phyloP scores from a whole-genome alignment of 2,329 filamentous ascomycete species.

The Xylariaceae sp. region DNA sequence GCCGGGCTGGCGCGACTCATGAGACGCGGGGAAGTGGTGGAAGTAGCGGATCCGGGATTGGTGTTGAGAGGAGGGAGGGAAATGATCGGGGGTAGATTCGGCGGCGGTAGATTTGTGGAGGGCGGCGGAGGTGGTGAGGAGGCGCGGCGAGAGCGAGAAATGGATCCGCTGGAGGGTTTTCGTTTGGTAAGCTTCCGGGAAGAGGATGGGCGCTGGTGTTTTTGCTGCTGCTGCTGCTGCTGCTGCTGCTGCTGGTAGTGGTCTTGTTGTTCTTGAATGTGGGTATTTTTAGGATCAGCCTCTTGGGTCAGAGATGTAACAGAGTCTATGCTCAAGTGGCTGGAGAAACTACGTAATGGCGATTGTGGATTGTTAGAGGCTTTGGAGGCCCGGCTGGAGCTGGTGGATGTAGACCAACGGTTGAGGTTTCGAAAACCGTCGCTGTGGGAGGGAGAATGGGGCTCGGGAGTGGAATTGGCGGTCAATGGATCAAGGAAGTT shows the following conservation, averaged over 20 bases:
- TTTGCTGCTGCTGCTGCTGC: conserved; percentile 1
- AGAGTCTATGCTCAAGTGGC: conserved; percentile 50
- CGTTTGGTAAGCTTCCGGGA: conserved; percentile 34
- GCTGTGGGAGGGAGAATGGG: conserved; percentile 33
- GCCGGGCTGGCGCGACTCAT: conserved; percentile 30
- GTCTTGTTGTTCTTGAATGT: conserved; percentile 2
- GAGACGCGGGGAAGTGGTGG: conserved; percentile 21
- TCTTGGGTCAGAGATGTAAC: conserved; percentile 35
- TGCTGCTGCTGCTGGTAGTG: too few species aligned
- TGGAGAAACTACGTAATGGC: conserved; percentile 37
- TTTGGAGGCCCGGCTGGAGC: conserved; percentile 49
- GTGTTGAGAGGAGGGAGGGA: conserved; percentile 45
- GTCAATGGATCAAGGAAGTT: conserved; percentile 22
- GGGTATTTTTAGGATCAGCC: background rate
- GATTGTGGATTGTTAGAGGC: conserved; percentile 12
- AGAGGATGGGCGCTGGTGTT: conserved; percentile 22
- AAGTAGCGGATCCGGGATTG: conserved; percentile 23
- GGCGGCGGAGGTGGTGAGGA: conserved; percentile 25
- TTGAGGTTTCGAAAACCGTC: conserved; percentile 53
- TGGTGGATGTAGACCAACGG: conserved; percentile 57
- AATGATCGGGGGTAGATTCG: conserved; percentile 46
- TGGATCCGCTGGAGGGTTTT: conserved; percentile 34
- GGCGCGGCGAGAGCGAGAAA: conserved; percentile 22
- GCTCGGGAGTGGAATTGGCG: conserved; percentile 13
- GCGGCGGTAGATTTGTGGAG: conserved; percentile 37